Conservation (phyloP, 768 basidiomycete species). For the Suillus clintonianus region DNA sequence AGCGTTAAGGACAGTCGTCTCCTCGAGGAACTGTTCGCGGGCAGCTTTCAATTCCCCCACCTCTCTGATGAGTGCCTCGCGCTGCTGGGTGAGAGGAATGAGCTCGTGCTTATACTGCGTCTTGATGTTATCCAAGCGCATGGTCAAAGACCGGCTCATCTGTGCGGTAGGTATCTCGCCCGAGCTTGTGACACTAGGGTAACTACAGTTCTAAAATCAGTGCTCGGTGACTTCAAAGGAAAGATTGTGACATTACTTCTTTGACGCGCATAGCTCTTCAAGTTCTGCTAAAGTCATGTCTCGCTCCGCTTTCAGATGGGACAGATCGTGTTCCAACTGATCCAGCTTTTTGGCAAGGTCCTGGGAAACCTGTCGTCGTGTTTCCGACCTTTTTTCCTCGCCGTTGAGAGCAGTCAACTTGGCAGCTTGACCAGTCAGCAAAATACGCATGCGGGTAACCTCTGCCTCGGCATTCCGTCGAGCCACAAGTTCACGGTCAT, state of each 20-base stretch:
- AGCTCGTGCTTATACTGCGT: conserved; percentile 87
- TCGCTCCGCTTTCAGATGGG: conserved; percentile 83
- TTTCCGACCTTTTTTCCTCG: conserved; percentile 75
- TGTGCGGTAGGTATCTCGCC: conserved; percentile 43
- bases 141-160: conserved; percentile 72
- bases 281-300: conserved; percentile 93
- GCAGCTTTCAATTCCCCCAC: conserved; percentile 84
- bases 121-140: conserved; percentile 85
- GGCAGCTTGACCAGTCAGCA: conserved; percentile 88
- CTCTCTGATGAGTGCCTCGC: conserved; percentile 77
- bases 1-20: conserved; percentile 86
- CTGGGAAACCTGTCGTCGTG: conserved; percentile 75
- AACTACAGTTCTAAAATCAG: conserved; percentile 21
- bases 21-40: conserved; percentile 86
- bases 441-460: conserved; percentile 79
- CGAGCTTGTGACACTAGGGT: conserved; percentile 24
- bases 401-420: conserved; percentile 83
- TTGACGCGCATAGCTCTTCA: conserved; percentile 80
- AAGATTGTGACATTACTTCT: conserved; percentile 48
- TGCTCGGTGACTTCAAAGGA: conserved; percentile 15
- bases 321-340: conserved; percentile 82
- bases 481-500: conserved; percentile 86
- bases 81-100: conserved; percentile 78
- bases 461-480: conserved; percentile 92
- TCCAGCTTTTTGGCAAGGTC: conserved; percentile 77